Percentiles rank a stretch among this genome's conserved stretches.
phyloP scores from a whole-genome alignment of 768 basidiomycete species.

The Mycena galericulata region DNA sequence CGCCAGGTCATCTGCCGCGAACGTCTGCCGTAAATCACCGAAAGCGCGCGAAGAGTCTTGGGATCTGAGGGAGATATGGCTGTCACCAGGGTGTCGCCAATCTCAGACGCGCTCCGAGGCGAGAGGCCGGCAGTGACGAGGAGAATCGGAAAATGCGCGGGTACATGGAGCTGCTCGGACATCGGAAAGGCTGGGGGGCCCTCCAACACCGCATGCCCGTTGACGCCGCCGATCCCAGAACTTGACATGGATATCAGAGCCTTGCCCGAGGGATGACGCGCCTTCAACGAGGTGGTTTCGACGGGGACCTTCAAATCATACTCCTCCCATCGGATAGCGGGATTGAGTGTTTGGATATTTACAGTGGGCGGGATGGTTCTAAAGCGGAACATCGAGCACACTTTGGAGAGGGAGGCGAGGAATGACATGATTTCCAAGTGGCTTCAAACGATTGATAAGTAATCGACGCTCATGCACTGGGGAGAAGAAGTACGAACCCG shows the following conservation, averaged over 20 bases:
- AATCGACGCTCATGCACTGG: not conserved
- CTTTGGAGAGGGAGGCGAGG: constrained; percentile 58
- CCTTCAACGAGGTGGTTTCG: constrained; percentile 42
- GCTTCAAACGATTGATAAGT: constrained; percentile 31
- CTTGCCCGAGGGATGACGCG: constrained; percentile 32
- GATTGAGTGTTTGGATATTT: constrained; percentile 51
- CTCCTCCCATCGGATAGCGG: constrained; percentile 53
- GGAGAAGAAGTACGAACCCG: constrained; percentile 45
- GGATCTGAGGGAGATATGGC: not conserved
- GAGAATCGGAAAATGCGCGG: constrained; percentile 37
- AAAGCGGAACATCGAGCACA: constrained; percentile 52
- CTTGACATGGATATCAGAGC: constrained; percentile 55
- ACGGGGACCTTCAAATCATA: constrained; percentile 51
- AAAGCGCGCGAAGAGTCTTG: constrained; percentile 1
- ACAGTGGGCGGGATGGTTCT: constrained; percentile 54
- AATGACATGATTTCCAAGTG: constrained; percentile 58
- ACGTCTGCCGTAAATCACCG: constrained; percentile 44
- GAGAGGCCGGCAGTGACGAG: constrained; percentile 52
- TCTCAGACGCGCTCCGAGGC: constrained; percentile 42
- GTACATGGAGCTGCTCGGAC: not conserved
- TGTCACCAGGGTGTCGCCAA: constrained; percentile 19
- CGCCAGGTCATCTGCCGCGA: constrained; percentile 49
- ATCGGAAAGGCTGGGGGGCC: constrained; percentile 40
- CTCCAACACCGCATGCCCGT: constrained; percentile 56
- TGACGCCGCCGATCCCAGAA: constrained; percentile 59